A percentile compares a stretch with the other conserved stretches of the same genome.
These are phyloP conservation scores for Monilinia laxa DNA, from an alignment of 2,329 filamentous ascomycete genomes.

Conservation along the genomic window DNA sequence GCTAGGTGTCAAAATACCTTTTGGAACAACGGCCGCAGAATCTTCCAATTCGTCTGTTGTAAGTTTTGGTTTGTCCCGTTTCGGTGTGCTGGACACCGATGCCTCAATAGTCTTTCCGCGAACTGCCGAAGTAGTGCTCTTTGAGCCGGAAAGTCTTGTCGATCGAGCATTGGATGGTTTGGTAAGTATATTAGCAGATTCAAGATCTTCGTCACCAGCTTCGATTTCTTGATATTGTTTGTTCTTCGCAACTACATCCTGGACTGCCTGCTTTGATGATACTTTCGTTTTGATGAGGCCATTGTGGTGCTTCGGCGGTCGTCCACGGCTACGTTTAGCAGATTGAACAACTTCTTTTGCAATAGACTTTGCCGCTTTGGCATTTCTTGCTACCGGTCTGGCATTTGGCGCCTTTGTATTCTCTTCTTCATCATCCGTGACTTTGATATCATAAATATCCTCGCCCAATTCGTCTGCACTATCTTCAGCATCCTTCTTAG, in stretches of 20 bases:
- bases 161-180: neutral
- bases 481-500: conserved; percentile 3
- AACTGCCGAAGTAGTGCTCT: neutral
- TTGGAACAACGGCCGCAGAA: conserved; percentile 40
- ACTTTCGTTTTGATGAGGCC: conserved; percentile 22
- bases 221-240: neutral
- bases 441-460: conserved; percentile 22
- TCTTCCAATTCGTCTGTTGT: conserved; percentile 2
- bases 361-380: neutral
- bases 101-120: neutral
- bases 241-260: conserved; percentile 6
- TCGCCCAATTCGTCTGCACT: conserved; percentile 22
- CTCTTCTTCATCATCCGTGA: conserved; percentile 25
- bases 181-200: neutral
- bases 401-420: conserved; percentile 4
- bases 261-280: conserved; percentile 21
- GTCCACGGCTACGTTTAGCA: conserved; percentile 13
- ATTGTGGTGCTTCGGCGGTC: conserved; percentile 21
- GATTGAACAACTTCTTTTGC: neutral
- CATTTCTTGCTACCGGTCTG: neutral
- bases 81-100: conserved; percentile 28
- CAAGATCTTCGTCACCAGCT: neutral
- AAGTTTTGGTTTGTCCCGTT: conserved; percentile 28
- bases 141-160: neutral
- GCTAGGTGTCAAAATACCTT: conserved; percentile 57